Evolutionary conservation across 2,329 filamentous ascomycete genomes (phyloP).

Genomic region (Chalaropsis ovoidea): DNA sequence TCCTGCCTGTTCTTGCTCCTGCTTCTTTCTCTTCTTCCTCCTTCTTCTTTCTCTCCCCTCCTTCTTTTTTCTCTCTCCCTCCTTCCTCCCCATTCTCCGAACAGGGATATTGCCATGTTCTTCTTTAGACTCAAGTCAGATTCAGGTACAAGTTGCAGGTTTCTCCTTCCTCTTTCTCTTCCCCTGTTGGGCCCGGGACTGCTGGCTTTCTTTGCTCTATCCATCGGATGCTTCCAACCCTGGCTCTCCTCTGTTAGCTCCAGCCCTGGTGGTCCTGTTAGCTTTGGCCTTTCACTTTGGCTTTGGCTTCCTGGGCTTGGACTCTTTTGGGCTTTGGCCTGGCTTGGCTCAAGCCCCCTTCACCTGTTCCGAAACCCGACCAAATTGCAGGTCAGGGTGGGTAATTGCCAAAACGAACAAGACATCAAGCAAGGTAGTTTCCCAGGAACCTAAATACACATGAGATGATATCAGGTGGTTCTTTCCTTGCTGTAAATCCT

Average conservation of each 20-base stretch:
- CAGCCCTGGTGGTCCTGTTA: not conserved
- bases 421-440: not conserved
- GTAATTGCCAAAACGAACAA: constrained; percentile 11
- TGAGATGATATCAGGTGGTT: constrained; percentile 4
- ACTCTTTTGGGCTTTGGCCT: constrained; percentile 8
- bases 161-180: not conserved
- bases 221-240: not conserved
- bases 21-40: no score
- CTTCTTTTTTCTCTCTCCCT: not conserved
- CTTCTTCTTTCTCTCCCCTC: not conserved
- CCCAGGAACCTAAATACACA: not conserved
- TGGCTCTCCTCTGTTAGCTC: not conserved
- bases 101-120: constrained; percentile 9
- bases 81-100: not conserved
- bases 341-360: constrained; percentile 11
- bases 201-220: not conserved
- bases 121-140: constrained; percentile 15
- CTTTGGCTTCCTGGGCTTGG: constrained; percentile 7
- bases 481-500: not conserved
- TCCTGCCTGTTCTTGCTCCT: not conserved
- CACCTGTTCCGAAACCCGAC: constrained; percentile 11
- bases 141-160: constrained; percentile 8
- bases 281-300: not conserved
- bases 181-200: not conserved
- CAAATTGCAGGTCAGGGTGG: constrained; percentile 13